Evolutionary conservation across 1,139 yeast genomes (phyloP).

Genomic region (Trichomonascaceae sp.): DNA sequence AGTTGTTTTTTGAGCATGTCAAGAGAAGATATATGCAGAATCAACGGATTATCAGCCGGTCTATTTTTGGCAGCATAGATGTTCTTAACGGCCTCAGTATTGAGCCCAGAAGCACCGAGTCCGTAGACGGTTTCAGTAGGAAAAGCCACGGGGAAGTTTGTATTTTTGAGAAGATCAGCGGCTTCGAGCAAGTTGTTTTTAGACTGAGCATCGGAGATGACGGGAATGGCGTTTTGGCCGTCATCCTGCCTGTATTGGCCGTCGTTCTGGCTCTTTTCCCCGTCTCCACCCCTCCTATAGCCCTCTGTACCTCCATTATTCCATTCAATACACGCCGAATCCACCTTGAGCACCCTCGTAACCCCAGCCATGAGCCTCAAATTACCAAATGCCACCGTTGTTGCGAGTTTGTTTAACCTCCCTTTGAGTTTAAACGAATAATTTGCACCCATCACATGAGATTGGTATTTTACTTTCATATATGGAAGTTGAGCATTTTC

Average conservation of each 20-base stretch:
- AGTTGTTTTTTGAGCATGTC: constrained; percentile 61
- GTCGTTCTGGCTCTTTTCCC: no score
- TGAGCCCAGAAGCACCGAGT: constrained; percentile 79
- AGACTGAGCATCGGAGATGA: constrained; percentile 36
- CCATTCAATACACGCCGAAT: constrained; percentile 41
- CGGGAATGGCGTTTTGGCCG: constrained; percentile 3
- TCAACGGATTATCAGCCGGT: constrained; percentile 92
- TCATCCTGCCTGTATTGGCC: no score
- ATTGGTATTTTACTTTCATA: background rate
- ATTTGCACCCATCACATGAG: background rate
- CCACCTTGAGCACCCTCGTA: constrained; percentile 43
- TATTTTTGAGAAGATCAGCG: constrained; percentile 45
- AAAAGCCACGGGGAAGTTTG: constrained; percentile 70
- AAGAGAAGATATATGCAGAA: constrained; percentile 77
- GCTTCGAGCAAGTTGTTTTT: constrained; percentile 49
- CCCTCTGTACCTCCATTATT: no score
- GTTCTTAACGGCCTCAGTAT: constrained; percentile 63
- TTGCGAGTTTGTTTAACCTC: background rate
- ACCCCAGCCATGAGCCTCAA: background rate
- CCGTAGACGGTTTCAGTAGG: constrained; percentile 99
- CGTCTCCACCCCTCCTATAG: constrained; percentile 20
- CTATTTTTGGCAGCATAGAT: constrained; percentile 86
- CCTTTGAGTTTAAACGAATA: background rate
- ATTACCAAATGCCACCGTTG: background rate
- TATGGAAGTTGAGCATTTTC: background rate